Conservation (phyloP, 352 stramenopile genomes). For the Phytopythium delawarense region DNA sequence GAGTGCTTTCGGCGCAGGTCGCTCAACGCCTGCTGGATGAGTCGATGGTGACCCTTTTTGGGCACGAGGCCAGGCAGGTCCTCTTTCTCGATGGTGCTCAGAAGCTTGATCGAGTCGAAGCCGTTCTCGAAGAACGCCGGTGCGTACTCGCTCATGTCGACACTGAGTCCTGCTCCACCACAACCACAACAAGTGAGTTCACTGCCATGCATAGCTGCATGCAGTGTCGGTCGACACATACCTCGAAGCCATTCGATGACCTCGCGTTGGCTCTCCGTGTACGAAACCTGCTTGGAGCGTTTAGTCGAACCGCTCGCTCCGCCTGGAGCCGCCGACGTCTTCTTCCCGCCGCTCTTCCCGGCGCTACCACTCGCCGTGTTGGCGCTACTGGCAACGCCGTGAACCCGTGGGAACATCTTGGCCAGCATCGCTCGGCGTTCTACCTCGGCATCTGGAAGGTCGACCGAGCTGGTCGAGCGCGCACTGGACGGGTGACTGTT, state of each 20-base stretch:
- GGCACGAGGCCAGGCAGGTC: constrained; percentile 71
- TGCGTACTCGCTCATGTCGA: constrained; percentile 86
- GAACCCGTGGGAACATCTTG: constrained; percentile 80
- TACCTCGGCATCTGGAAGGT: constrained; percentile 16
- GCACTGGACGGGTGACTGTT: constrained; percentile 21
- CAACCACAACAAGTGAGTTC: not conserved
- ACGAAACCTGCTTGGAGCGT: constrained; percentile 47
- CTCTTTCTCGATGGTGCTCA: constrained; percentile 66
- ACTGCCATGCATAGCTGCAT: not conserved
- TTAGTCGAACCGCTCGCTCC: constrained; percentile 13
- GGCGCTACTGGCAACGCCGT: constrained; percentile 26
- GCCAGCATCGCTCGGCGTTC: constrained; percentile 68
- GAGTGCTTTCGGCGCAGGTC: constrained; percentile 72
- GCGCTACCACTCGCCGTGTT: constrained; percentile 9
- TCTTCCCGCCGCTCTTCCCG: constrained; percentile 14
- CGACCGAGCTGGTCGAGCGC: constrained; percentile 11
- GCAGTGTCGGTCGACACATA: not conserved
- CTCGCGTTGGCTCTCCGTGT: constrained; percentile 69
- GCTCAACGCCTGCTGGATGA: constrained; percentile 75
- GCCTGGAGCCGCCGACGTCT: not conserved
- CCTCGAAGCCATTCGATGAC: constrained; percentile 73
- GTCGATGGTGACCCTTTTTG: constrained; percentile 79
- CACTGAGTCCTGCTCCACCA: constrained; percentile 31
- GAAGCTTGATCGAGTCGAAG: constrained; percentile 84
- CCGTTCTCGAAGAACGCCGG: constrained; percentile 84